phyloP scores from a whole-genome alignment of 83 land plant species.

The Thuja plicata region DNA sequence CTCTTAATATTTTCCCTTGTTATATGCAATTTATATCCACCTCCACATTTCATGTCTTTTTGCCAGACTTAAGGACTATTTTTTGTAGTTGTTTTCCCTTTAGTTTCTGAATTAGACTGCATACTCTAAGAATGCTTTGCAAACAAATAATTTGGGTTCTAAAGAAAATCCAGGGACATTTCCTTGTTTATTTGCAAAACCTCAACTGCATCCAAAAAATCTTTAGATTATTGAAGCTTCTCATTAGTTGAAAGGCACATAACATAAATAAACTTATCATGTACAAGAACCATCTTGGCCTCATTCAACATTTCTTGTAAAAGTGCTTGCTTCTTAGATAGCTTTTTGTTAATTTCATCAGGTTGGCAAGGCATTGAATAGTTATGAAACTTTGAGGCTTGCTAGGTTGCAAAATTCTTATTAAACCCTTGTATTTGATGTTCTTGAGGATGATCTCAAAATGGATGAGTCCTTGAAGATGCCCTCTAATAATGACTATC shows the following conservation, averaged over 20 bases:
- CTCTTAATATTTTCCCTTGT: too few species aligned
- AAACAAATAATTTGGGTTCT: conserved; percentile 64
- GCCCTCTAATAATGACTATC: background rate
- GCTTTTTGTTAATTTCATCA: conserved; percentile 20
- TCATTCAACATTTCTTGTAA: conserved; percentile 52
- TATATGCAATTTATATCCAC: too few species aligned
- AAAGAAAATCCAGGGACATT: conserved; percentile 56
- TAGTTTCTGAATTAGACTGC: conserved; percentile 30
- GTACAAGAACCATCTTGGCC: conserved; percentile 46
- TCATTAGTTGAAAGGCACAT: conserved; percentile 18
- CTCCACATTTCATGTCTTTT: background rate
- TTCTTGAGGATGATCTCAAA: conserved; percentile 88
- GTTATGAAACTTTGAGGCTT: conserved; percentile 50
- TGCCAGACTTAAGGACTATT: conserved; percentile 39
- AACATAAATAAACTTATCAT: conserved; percentile 20
- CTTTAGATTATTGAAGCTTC: conserved; percentile 30
- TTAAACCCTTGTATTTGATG: conserved; percentile 83
- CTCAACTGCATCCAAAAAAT: conserved; percentile 77
- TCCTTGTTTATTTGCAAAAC: conserved; percentile 66
- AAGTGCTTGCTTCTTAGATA: conserved; percentile 23
- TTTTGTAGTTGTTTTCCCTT: conserved; percentile 49
- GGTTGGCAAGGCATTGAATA: conserved; percentile 33
- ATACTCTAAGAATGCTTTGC: conserved; percentile 31
- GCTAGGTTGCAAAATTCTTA: conserved; percentile 88
- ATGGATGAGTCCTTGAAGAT: conserved; percentile 7